These are phyloP conservation scores for Botrytis squamosa DNA, from an alignment of 2,329 filamentous ascomycete species.

Conservation along the genomic window DNA sequence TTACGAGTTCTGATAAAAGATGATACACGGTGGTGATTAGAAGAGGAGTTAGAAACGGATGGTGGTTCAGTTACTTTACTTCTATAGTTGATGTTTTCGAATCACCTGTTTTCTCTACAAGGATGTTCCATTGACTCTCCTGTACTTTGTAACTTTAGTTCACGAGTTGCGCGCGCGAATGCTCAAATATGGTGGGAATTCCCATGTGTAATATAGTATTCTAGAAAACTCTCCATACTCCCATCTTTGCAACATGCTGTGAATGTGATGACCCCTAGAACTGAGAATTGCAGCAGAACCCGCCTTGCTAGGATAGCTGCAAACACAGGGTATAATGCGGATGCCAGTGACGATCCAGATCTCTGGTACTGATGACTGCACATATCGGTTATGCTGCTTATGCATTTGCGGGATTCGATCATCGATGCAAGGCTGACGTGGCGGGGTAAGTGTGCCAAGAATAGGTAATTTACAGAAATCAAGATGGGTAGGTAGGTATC, in stretches of 20 bases:
- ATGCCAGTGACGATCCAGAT: neutral
- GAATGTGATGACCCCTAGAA: neutral
- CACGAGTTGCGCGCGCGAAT: neutral
- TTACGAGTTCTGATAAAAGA: constrained; percentile 1
- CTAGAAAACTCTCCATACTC: neutral
- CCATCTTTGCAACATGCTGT: neutral
- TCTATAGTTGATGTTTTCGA: neutral
- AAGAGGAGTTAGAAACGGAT: constrained; percentile 1
- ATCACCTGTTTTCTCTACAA: neutral
- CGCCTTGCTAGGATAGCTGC: neutral
- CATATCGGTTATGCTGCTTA: no score
- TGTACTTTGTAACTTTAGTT: constrained; percentile 1
- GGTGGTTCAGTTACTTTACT: constrained; percentile 4
- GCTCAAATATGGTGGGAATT: neutral
- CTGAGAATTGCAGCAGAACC: neutral
- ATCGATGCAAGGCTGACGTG: neutral
- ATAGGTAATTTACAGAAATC: neutral
- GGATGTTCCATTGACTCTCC: neutral
- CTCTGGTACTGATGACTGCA: neutral
- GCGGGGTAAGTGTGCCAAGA: neutral
- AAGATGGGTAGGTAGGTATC: neutral
- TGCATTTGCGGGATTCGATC: neutral
- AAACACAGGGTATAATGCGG: neutral
- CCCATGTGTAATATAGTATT: neutral
- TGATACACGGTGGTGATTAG: constrained; percentile 1